phyloP scores from a whole-genome alignment of 169 alveolate genomes.

The Eimeria necatrix region DNA sequence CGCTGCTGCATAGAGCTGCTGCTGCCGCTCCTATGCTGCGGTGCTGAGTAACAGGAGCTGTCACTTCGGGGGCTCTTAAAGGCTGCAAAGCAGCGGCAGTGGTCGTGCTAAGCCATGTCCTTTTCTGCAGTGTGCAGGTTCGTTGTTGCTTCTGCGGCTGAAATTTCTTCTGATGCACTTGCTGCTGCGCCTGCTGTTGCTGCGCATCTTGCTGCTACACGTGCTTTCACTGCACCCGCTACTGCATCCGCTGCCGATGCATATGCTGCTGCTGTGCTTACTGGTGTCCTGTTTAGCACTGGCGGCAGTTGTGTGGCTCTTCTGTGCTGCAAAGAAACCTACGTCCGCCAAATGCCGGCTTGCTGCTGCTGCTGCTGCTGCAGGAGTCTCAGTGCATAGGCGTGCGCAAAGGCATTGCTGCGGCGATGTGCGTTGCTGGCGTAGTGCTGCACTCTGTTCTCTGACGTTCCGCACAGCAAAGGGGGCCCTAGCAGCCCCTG shows the following conservation, averaged over 20 bases:
- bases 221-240: not conserved
- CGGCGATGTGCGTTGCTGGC: not conserved
- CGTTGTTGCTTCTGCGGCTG: not conserved
- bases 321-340: too few relatives aligned
- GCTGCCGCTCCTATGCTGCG: not conserved
- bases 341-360: too few relatives aligned
- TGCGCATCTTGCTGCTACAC: not conserved
- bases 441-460: slow-evolving; percentile 31
- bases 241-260: slow-evolving; percentile 32
- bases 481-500: too few relatives aligned
- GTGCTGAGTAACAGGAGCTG: slow-evolving; percentile 71
- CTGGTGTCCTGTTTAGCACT: too few relatives aligned
- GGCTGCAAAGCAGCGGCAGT: slow-evolving; percentile 84
- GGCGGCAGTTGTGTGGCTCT: too few relatives aligned
- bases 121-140: slow-evolving; percentile 70
- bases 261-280: not conserved
- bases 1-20: not conserved
- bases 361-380: slow-evolving; percentile 21
- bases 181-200: slow-evolving; percentile 27
- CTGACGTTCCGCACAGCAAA: not conserved
- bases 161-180: not conserved
- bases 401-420: slow-evolving; percentile 18
- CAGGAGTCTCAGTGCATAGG: slow-evolving; percentile 34
- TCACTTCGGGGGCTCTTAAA: slow-evolving; percentile 81
- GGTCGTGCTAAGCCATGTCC: slow-evolving; percentile 83